These are phyloP conservation scores for Penicillium malachiteum DNA, from an alignment of 495 filamentous ascomycete genomes.

Conservation along the genomic window DNA sequence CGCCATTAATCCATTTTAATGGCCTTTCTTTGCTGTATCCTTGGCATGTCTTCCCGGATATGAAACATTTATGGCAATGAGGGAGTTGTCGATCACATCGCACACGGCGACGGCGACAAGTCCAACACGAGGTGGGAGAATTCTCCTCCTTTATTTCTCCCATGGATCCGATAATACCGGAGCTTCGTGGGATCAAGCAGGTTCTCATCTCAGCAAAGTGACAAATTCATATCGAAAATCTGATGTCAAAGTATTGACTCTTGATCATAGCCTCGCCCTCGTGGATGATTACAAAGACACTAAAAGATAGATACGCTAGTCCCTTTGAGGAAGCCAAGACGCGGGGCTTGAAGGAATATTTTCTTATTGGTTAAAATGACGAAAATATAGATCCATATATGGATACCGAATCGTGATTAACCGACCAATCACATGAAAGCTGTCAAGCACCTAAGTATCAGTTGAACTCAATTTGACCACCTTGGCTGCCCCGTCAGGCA, in stretches of 20 bases:
- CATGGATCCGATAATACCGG: too few species aligned
- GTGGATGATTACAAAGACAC: too few species aligned
- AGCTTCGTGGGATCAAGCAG: too few species aligned
- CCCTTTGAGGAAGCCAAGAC: neutral
- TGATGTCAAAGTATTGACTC: neutral
- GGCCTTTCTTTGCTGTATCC: conserved; percentile 16
- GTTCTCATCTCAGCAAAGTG: neutral
- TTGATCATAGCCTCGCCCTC: neutral
- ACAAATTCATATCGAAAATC: neutral
- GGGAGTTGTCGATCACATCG: conserved; percentile 23
- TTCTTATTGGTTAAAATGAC: neutral
- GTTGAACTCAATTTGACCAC: neutral
- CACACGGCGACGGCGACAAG: conserved; percentile 19
- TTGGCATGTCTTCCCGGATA: conserved; percentile 6
- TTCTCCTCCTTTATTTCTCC: neutral
- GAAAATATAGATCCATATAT: neutral
- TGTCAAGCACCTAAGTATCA: neutral
- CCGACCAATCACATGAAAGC: neutral
- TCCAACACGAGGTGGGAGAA: conserved; percentile 15
- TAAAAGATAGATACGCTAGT: neutral
- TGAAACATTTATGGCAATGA: conserved; percentile 12
- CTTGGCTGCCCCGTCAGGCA: neutral
- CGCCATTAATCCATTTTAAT: conserved; percentile 21
- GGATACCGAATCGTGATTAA: neutral
- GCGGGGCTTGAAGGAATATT: neutral